Evolutionary conservation across 805 yeast genomes (phyloP).

Genomic region (Candida boleticola): DNA sequence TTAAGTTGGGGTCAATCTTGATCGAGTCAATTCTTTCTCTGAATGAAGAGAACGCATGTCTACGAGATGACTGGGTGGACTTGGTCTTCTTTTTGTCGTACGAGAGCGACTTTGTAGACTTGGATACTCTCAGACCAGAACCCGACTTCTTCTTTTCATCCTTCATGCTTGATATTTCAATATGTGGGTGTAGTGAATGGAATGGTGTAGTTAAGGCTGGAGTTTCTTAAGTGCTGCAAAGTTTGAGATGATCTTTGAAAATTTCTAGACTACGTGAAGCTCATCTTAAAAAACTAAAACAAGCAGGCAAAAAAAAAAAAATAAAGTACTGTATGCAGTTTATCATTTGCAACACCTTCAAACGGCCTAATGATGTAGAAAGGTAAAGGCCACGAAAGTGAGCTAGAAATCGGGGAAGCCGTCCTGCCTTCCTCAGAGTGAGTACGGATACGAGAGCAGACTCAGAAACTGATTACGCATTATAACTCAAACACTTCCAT

Average conservation of each 20-base stretch:
- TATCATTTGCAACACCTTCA: too few species aligned
- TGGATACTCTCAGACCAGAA: too few species aligned
- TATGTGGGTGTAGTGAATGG: too few species aligned
- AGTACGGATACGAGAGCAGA: too few species aligned
- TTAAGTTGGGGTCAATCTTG: conserved; percentile 70
- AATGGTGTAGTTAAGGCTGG: too few species aligned
- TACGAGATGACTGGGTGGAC: conserved; percentile 54
- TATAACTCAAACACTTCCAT: too few species aligned
- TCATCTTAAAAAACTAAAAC: background rate
- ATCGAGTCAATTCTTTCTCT: conserved; percentile 80
- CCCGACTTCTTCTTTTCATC: background rate
- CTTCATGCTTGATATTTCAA: background rate
- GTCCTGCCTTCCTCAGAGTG: too few species aligned
- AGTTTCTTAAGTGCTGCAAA: background rate
- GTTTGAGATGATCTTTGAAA: background rate
- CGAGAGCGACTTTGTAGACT: conserved; percentile 8
- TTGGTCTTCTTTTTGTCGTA: conserved; percentile 18
- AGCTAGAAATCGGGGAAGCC: too few species aligned
- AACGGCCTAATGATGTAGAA: too few species aligned
- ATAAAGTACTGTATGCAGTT: too few species aligned
- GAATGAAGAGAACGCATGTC: conserved; percentile 69
- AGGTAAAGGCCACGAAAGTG: too few species aligned
- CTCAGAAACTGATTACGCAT: too few species aligned
- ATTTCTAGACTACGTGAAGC: background rate
- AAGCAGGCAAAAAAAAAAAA: background rate